Conservation (phyloP, 352 stramenopile genomes). For the Phytophthora podocarpi region DNA sequence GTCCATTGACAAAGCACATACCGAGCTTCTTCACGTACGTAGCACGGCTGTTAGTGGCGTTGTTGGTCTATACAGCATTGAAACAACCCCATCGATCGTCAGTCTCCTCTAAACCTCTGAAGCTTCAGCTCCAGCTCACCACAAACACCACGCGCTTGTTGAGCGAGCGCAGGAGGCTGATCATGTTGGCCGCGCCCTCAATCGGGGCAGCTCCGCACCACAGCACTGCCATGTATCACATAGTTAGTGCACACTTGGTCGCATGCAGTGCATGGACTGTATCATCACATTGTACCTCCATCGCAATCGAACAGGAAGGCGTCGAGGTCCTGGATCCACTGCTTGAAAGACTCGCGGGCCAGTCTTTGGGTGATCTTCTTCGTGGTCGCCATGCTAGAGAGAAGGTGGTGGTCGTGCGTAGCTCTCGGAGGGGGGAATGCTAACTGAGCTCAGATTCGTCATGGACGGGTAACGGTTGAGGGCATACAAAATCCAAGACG, state of each 20-base stretch:
- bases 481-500: conserved; percentile 24
- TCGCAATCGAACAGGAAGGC: conserved; percentile 87
- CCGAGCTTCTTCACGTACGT: conserved; percentile 88
- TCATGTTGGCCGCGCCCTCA: conserved; percentile 61
- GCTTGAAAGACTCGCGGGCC: conserved; percentile 44
- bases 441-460: conserved; percentile 25
- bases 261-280: not conserved
- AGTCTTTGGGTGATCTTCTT: conserved; percentile 44
- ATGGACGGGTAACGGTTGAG: not conserved
- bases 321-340: conserved; percentile 70
- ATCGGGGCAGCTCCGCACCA: conserved; percentile 74
- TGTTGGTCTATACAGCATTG: conserved; percentile 68
- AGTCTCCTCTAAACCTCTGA: conserved; percentile 1
- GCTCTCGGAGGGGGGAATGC: conserved; percentile 17
- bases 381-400: conserved; percentile 27
- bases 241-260: not conserved
- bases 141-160: conserved; percentile 88
- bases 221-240: conserved; percentile 43
- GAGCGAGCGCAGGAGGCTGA: conserved; percentile 69
- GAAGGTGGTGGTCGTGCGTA: conserved; percentile 9
- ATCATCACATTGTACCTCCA: conserved; percentile 46
- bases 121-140: conserved; percentile 30
- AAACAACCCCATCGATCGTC: not conserved
- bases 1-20: conserved; percentile 18
- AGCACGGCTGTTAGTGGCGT: conserved; percentile 82